Evolutionary conservation across 2,329 filamentous ascomycete species (phyloP), one percentile per base, ranked within the genome.

Genomic region (Coniochaeta prunicola): DNA sequence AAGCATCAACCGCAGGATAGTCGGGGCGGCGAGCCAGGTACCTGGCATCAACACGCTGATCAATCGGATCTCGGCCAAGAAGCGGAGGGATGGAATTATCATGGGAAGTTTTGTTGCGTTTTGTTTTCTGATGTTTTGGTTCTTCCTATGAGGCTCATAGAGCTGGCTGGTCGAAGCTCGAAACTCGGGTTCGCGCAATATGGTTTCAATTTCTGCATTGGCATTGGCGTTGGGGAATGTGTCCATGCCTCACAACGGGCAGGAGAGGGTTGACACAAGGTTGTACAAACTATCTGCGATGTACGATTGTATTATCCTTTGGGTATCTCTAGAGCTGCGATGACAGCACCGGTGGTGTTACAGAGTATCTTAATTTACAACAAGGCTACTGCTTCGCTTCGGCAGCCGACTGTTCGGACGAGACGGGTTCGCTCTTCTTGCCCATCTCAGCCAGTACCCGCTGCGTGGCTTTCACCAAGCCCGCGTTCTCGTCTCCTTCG

Each of bases 41-140:
- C 94, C 94, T 0, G 94, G 94, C 1, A 86, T 99, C 67, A 99
- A 97, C 74, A 87, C 87, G 57, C 77, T 99, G 69, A 97, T 99
- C 67, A 86, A 87, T 57, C 89, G 91, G 75, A 99, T 99, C 74
- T 93, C 92, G 57, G 88, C 91, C 59, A 96, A 96, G 80, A 96
- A 96, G 82, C 86, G 93, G 72, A 87, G 94, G 67, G 94, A 99
- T 74, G 92, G 92, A 31, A 88, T 99, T 65, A 96, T 99, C 64
- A 83, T 99, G 77, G 94, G 91, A 19, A 79, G 80, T 53, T 96
- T 99, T 68, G 92, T 99, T 68, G 92, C 92, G 0, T 83, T 96
- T 66, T 97, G 94, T 76, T 96, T 96, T 70, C 74, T 97, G 67
- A 76, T 96, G 76, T 83, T 97, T 68, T 84, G 93, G 68, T 96